Conservation (phyloP, 192 early-diverging fungal species). For the Entomortierella chlamydospora region DNA sequence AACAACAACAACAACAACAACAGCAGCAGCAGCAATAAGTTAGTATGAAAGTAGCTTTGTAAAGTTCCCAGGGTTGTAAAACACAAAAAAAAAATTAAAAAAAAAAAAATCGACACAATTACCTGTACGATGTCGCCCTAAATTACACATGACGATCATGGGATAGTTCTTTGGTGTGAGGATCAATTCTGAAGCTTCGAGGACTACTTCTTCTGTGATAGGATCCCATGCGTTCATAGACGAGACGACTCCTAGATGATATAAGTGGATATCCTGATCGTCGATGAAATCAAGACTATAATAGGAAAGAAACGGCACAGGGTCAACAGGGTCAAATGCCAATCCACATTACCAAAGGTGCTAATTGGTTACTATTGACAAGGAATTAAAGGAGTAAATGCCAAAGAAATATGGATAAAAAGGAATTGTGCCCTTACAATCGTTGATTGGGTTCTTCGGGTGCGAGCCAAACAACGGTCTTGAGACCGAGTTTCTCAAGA, state of each 20-base stretch:
- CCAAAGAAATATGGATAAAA: not conserved
- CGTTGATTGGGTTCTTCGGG: conserved; percentile 97
- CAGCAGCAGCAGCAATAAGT: no score
- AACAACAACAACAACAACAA: no score
- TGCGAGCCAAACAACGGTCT: conserved; percentile 95
- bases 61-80: no score
- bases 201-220: conserved; percentile 96
- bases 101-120: not conserved
- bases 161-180: conserved; percentile 92
- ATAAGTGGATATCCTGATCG: conserved; percentile 95
- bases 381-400: no score
- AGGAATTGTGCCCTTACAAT: conserved; percentile 69
- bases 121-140: conserved; percentile 97
- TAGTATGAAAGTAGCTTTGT: no score
- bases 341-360: not conserved
- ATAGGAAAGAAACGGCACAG: not conserved
- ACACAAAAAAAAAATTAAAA: not conserved
- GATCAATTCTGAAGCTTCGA: conserved; percentile 89
- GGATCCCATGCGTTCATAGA: conserved; percentile 96
- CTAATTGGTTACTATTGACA: no score
- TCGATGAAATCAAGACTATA: conserved; percentile 93
- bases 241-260: conserved; percentile 89
- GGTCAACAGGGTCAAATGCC: not conserved
- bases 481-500: conserved; percentile 94
- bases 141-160: conserved; percentile 98